A percentile compares a stretch with the other conserved stretches of the same genome.
These are phyloP conservation scores for Saccharomyces hybrid DNA, from an alignment of 1,139 yeast species.

Conservation along the genomic window DNA sequence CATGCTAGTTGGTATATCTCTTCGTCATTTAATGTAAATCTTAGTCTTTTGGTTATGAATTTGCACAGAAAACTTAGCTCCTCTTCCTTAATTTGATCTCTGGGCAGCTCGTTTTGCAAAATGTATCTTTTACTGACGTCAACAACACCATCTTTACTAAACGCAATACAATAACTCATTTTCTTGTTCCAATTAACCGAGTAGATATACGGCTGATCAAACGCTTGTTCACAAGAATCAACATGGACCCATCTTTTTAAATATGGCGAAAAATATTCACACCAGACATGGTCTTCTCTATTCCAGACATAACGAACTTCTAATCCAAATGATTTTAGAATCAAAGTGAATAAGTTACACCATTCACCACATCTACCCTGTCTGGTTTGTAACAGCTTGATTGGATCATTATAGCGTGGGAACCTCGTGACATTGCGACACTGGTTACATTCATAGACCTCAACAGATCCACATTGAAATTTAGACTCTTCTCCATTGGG, in stretches of 20 bases:
- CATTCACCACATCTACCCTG: conserved; percentile 92
- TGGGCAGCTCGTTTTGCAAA: conserved; percentile 44
- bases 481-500: conserved; percentile 39
- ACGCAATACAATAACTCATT: conserved; percentile 80
- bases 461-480: conserved; percentile 46
- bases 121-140: conserved; percentile 72
- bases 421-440: conserved; percentile 50
- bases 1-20: conserved; percentile 32
- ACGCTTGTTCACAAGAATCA: conserved; percentile 83
- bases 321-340: conserved; percentile 60
- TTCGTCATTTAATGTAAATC: conserved; percentile 32
- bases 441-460: conserved; percentile 50
- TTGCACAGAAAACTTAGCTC: conserved; percentile 37
- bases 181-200: conserved; percentile 85
- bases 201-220: conserved; percentile 72
- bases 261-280: conserved; percentile 66
- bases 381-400: conserved; percentile 50
- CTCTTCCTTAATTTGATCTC: conserved; percentile 40
- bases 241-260: conserved; percentile 75
- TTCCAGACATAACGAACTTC: conserved; percentile 74
- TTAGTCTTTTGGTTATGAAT: conserved; percentile 35
- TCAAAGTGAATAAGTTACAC: conserved; percentile 75
- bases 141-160: conserved; percentile 49
- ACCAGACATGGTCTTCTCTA: conserved; percentile 93
- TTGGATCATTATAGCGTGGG: conserved; percentile 69